Conservation (phyloP, 1,284 basidiomycete genomes). For the Apiotrichum siamense region DNA sequence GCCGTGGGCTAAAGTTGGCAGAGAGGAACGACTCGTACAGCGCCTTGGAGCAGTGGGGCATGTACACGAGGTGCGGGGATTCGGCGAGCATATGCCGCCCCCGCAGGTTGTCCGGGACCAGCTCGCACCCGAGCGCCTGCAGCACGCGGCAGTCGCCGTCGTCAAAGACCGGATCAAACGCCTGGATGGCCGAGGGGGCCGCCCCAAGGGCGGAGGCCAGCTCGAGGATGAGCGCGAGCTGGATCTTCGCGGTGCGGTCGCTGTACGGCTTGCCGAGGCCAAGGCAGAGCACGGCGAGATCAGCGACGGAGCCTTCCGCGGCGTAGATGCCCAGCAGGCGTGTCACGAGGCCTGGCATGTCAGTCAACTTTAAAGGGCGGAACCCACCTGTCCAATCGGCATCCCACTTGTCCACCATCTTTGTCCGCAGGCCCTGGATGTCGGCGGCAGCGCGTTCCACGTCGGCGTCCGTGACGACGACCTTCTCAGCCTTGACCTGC, state of each 20-base stretch:
- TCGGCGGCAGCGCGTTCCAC: slow-evolving; percentile 18
- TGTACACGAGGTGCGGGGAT: slow-evolving; percentile 30
- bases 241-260: slow-evolving; percentile 43
- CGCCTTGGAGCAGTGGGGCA: slow-evolving; percentile 40
- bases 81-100: slow-evolving; percentile 23
- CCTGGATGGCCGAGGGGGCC: slow-evolving; percentile 15
- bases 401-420: slow-evolving; percentile 39
- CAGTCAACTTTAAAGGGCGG: neutral
- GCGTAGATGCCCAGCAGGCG: neutral
- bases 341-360: neutral
- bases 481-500: slow-evolving; percentile 8
- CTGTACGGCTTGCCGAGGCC: slow-evolving; percentile 35
- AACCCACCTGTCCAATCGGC: slow-evolving; percentile 29
- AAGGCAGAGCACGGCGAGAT: slow-evolving; percentile 29
- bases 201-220: slow-evolving; percentile 12
- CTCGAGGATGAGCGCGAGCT: slow-evolving; percentile 32
- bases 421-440: slow-evolving; percentile 28
- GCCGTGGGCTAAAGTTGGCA: slow-evolving; percentile 24
- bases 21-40: slow-evolving; percentile 37
- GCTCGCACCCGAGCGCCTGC: slow-evolving; percentile 14
- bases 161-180: slow-evolving; percentile 39
- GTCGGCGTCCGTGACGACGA: slow-evolving; percentile 8
- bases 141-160: slow-evolving; percentile 29
- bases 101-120: slow-evolving; percentile 32
- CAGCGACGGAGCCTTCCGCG: neutral